phyloP scores from a whole-genome alignment of 1,139 yeast species.

The Debaryomyces sp. region DNA sequence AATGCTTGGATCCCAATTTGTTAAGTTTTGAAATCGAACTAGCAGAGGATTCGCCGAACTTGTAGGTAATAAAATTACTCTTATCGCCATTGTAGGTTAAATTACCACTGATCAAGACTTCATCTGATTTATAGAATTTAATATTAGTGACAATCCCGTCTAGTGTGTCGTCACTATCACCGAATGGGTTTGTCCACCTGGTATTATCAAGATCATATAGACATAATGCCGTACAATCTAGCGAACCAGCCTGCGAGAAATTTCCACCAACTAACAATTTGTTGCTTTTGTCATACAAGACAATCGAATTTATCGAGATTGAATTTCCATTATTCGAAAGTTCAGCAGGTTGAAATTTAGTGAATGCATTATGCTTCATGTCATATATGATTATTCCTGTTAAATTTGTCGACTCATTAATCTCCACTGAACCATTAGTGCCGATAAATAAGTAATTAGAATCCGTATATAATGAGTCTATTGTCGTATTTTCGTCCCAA shows the following conservation, averaged over 20 bases:
- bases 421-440: constrained; percentile 46
- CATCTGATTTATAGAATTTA: constrained; percentile 51
- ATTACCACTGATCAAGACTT: constrained; percentile 66
- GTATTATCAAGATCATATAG: constrained; percentile 60
- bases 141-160: constrained; percentile 61
- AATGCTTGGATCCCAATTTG: constrained; percentile 35
- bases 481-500: constrained; percentile 40
- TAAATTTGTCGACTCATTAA: constrained; percentile 22
- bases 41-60: constrained; percentile 39
- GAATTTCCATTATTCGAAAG: constrained; percentile 29
- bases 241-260: constrained; percentile 61
- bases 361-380: constrained; percentile 39
- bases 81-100: constrained; percentile 40
- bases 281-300: constrained; percentile 50
- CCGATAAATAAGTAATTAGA: constrained; percentile 50
- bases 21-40: constrained; percentile 26
- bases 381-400: constrained; percentile 59
- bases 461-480: constrained; percentile 48
- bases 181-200: constrained; percentile 57
- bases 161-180: constrained; percentile 39
- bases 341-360: constrained; percentile 52
- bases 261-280: constrained; percentile 77
- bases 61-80: constrained; percentile 52
- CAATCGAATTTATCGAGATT: constrained; percentile 54
- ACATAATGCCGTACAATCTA: constrained; percentile 67